These are phyloP conservation scores for Monosporascus ibericus DNA, from an alignment of 2,329 filamentous ascomycete genomes.

Conservation along the genomic window DNA sequence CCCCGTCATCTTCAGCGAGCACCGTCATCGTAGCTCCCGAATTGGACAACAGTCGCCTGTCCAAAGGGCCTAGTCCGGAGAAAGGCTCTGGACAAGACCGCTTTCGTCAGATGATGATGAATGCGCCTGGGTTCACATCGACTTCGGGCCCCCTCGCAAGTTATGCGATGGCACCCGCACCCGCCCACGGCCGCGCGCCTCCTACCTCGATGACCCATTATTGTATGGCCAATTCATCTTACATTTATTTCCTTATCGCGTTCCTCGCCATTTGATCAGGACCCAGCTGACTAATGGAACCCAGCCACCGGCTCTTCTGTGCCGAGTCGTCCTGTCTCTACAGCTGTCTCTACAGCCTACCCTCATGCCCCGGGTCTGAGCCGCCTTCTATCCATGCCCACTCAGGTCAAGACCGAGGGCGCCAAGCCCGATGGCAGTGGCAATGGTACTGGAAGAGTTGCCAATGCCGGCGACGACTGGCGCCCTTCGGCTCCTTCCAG, in stretches of 20 bases:
- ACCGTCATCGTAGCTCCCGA: background rate
- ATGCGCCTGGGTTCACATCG: background rate
- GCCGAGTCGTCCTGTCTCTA: no score
- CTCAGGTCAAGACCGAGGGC: background rate
- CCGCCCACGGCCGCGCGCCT: background rate
- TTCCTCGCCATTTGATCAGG: no score
- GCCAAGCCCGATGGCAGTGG: background rate
- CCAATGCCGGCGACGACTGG: background rate
- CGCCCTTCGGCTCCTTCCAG: background rate
- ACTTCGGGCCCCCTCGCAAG: background rate
- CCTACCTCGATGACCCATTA: background rate
- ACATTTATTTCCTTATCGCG: no score
- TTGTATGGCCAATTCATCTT: no score
- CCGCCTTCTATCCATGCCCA: background rate
- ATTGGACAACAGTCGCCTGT: background rate
- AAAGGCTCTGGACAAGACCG: constrained; percentile 22
- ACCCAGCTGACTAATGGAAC: no score
- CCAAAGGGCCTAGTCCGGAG: constrained; percentile 13
- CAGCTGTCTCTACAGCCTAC: background rate
- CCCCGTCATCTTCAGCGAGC: background rate
- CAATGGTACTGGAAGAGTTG: background rate
- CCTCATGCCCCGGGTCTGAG: constrained; percentile 1
- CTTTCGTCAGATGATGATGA: constrained; percentile 16
- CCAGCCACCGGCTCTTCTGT: no score
- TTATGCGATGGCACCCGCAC: background rate